Conservation (phyloP, 2,329 filamentous ascomycete genomes). For the Penicillium decumbens region DNA sequence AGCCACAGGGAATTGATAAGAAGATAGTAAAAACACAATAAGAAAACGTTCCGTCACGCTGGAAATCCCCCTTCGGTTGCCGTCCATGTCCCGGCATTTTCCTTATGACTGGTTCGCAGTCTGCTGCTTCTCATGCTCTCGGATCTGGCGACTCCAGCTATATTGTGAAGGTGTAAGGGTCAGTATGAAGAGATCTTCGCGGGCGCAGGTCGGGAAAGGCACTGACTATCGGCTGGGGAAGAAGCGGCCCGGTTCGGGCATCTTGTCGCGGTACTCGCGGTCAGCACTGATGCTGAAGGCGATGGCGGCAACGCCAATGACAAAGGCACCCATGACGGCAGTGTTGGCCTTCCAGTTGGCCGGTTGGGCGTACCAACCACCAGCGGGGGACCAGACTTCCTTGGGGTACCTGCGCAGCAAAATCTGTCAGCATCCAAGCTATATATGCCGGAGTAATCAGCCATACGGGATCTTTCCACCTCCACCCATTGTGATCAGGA, state of each 20-base stretch:
- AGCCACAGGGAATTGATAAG: slow-evolving; percentile 33
- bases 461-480: slow-evolving; percentile 71
- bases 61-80: slow-evolving; percentile 21
- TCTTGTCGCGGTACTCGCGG: slow-evolving; percentile 66
- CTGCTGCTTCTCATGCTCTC: slow-evolving; percentile 58
- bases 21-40: slow-evolving; percentile 27
- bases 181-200: slow-evolving; percentile 8
- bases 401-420: slow-evolving; percentile 71
- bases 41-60: slow-evolving; percentile 27
- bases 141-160: slow-evolving; percentile 69
- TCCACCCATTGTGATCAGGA: slow-evolving; percentile 57
- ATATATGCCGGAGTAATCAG: slow-evolving; percentile 37
- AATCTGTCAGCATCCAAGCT: slow-evolving; percentile 22
- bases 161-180: slow-evolving; percentile 14
- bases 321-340: slow-evolving; percentile 63
- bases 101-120: slow-evolving; percentile 41
- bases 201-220: slow-evolving; percentile 5
- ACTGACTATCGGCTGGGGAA: slow-evolving; percentile 80
- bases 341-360: slow-evolving; percentile 95
- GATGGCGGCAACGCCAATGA: slow-evolving; percentile 64
- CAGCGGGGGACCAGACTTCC: slow-evolving; percentile 97
- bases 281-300: slow-evolving; percentile 70
- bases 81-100: slow-evolving; percentile 14
- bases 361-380: slow-evolving; percentile 96
- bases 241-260: slow-evolving; percentile 72